Base-by-base conservation (phyloP, 305 asterid genomes). In the Fraxinus dipetala region DNA sequence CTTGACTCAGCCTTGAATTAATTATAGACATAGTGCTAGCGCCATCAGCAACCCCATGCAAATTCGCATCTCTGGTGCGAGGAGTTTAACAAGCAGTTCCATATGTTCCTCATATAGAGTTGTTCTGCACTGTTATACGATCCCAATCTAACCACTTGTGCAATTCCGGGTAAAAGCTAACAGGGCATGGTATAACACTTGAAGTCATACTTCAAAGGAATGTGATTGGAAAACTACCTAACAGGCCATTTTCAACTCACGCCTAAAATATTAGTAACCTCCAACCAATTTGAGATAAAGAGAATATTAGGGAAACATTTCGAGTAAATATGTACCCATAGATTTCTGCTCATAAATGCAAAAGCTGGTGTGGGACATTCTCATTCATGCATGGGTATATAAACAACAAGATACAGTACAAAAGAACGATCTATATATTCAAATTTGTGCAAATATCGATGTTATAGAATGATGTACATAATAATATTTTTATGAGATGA, bases 271-370 rank as follows among this genome's bases (percentile, higher is more conserved):
- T 70, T 2, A 16, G 4, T 6, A 16, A 5, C 14, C 43, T 70
- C 76, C 76, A 70, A 30, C 76, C 76, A 70, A 32, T 31, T 70
- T 70, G 76, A 32, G 26, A 70, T 31, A 38, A 70, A 70, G 13
- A 70, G 22, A 74, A 51, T 74, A 67, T 0, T 24, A 14, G 43
- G 22, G 56, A 76, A 82, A 32, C 75, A 56, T 36, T 45, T 72
- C 10, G 32, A 56, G 43, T 54, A 69, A 35, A 83, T 36, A 18
- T 16, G 45, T 74, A 48, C 16, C 72, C n/a, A 54, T 43, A 35
- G 35, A 51, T 54, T 34, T 24, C 56, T 51, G 65, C 79, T 72
- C 72, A 7, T 72, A 8, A 20, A 83, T 59, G 80, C 77, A 82
- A 24, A 10, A 24, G 78, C 35, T 35, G 18, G 73, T 20, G 43